phyloP scores from a whole-genome alignment of 78 protist genomes.

The Creolimax fragrantissima region DNA sequence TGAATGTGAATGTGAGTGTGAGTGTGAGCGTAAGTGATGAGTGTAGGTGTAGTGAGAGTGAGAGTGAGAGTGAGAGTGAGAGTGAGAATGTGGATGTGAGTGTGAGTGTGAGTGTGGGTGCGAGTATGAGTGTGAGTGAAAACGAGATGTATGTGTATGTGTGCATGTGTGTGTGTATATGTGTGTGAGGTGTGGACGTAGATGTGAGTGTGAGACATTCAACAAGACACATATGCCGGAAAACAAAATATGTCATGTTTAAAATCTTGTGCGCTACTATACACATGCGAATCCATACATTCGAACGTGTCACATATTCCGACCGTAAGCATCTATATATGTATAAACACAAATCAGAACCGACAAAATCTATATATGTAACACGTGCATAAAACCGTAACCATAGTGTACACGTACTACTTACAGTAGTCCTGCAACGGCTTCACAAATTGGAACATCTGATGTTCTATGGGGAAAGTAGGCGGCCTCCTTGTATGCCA shows the following conservation, averaged over 20 bases:
- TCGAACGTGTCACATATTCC: too few relatives aligned
- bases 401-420: too few relatives aligned
- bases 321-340: not conserved
- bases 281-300: too few relatives aligned
- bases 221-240: too few relatives aligned
- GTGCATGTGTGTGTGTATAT: not conserved
- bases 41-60: not conserved
- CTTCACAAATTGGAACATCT: not conserved
- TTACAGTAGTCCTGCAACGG: not conserved
- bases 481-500: not conserved
- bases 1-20: conserved; percentile 5
- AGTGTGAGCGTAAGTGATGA: not conserved
- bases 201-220: not conserved
- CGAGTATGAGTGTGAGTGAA: not conserved
- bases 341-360: not conserved
- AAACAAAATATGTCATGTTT: too few relatives aligned
- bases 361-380: not conserved
- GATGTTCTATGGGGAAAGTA: not conserved
- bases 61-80: not conserved
- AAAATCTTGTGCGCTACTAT: too few relatives aligned
- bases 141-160: not conserved
- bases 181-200: not conserved
- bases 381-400: not conserved
- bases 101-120: not conserved
- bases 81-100: not conserved